These are phyloP conservation scores for Plantago elongata DNA, from an alignment of 257 asterid genomes.

Conservation along the genomic window DNA sequence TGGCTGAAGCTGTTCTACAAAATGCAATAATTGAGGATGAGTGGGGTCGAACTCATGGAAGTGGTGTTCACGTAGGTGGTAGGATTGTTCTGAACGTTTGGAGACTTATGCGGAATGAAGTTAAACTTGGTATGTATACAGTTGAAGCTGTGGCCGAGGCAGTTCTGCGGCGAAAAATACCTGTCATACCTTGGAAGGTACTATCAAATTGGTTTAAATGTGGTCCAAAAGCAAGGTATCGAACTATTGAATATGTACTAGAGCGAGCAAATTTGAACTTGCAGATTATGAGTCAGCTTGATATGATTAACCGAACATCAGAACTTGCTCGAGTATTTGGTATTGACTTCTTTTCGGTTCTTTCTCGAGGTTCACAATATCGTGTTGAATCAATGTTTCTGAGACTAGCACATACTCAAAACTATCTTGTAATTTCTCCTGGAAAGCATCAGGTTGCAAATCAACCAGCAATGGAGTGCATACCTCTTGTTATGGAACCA, in stretches of 20 bases:
- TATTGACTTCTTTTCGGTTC: constrained; percentile 89
- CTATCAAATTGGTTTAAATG: constrained; percentile 83
- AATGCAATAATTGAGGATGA: constrained; percentile 78
- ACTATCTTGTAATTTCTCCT: constrained; percentile 92
- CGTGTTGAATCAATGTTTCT: constrained; percentile 96
- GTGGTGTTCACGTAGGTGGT: constrained; percentile 95
- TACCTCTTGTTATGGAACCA: constrained; percentile 99
- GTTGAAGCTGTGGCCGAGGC: constrained; percentile 84
- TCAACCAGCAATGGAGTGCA: constrained; percentile 98
- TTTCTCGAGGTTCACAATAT: constrained; percentile 94
- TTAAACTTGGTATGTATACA: constrained; percentile 79
- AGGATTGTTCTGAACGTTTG: constrained; percentile 90
- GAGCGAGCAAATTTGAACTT: constrained; percentile 78
- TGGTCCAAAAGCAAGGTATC: constrained; percentile 79
- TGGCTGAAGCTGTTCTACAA: constrained; percentile 38
- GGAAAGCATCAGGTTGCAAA: constrained; percentile 84
- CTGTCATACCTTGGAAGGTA: constrained; percentile 60
- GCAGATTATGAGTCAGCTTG: constrained; percentile 80
- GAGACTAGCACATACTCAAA: constrained; percentile 86
- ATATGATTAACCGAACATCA: constrained; percentile 89
- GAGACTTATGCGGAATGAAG: constrained; percentile 92
- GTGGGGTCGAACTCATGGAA: constrained; percentile 98
- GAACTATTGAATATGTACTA: constrained; percentile 60
- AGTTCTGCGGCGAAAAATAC: constrained; percentile 79
- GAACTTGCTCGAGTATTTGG: constrained; percentile 99